Evolutionary conservation across 768 basidiomycete species (phyloP), one percentile per base, ranked within the genome.

Genomic region (Tubosaeta sp.): DNA sequence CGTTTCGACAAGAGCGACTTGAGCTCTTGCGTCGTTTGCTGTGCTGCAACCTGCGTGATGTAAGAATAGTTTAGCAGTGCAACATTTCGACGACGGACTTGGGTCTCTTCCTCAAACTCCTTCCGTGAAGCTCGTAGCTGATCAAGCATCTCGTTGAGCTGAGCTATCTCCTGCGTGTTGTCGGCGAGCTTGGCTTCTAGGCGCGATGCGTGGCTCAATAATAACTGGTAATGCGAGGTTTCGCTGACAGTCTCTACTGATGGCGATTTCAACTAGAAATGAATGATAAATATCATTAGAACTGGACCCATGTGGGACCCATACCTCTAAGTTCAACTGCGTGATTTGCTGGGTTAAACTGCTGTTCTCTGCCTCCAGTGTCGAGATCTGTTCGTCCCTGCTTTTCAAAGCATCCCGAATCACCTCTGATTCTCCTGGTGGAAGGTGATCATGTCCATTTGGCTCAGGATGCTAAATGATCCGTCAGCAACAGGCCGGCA

Each of bases 21-120:
- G 29, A 87, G 71, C 27, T 94, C 88, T 56, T 85, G 78, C n/a
- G 76, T 71, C 31, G 73, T 69, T 60, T 80, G 74, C 25, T 73
- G 75, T 10, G 77, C 74, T 44, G 71, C 67, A 43, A 59, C 60
- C 77, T 78, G 44, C 44, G 46, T 51, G 45, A 52, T 30, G 43
- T 60, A 51, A 53, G 56, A 58, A 46, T 22, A 36, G 35, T 42
- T 22, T 27, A 54, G 48, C 14, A 51, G 43, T 18, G 34, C 25
- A 49, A 49, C 40, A 44, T 57, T 56, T 47, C 43, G 35, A 46
- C 12, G 48, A 67, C 75, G 53, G 65, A 82, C 82, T 62, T 67
- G 63, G 46, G 69, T 59, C 44, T 61, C 62, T 48, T 78, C 75
- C 59, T 80, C 76, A 66, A 73, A 75, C 49, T 80, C 75, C 49